Conservation (phyloP, 495 filamentous ascomycete genomes). For the Peziza echinospora region DNA sequence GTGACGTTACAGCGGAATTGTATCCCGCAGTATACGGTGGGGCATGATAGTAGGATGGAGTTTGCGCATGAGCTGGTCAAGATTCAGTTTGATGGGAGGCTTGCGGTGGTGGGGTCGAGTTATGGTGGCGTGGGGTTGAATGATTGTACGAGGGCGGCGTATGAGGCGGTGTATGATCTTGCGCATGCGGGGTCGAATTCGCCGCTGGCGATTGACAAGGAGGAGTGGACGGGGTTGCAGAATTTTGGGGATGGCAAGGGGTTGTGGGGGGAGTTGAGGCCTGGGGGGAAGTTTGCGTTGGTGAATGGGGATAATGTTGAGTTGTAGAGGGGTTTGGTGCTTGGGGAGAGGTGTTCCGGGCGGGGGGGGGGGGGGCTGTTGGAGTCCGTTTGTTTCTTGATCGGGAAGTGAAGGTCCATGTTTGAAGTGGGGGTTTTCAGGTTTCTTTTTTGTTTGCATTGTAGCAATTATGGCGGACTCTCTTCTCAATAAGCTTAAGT, state of each 20-base stretch:
- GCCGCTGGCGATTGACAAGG: neutral
- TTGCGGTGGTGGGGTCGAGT: conserved; percentile 61
- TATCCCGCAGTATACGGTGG: conserved; percentile 74
- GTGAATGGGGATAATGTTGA: no score
- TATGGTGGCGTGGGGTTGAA: conserved; percentile 28
- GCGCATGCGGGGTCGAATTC: neutral
- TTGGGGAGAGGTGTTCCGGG: no score
- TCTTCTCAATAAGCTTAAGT: no score
- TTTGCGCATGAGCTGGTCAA: conserved; percentile 33
- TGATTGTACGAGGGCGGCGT: neutral
- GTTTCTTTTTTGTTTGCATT: no score
- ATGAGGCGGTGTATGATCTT: neutral
- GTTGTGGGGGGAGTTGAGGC: no score
- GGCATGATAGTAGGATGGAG: conserved; percentile 44
- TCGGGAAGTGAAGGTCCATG: no score
- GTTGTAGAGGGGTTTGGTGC: no score
- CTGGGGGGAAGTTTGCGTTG: no score
- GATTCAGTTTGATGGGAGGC: conserved; percentile 34
- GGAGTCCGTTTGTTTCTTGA: no score
- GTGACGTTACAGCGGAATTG: conserved; percentile 49
- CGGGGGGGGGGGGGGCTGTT: no score
- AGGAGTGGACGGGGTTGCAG: neutral
- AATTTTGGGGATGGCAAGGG: neutral
- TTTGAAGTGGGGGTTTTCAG: no score
- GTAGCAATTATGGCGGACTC: no score